A percentile compares a stretch with the other conserved stretches of the same genome.
Conservation (phyloP, 2,329 filamentous ascomycete species). For the Colletotrichum salicis region DNA sequence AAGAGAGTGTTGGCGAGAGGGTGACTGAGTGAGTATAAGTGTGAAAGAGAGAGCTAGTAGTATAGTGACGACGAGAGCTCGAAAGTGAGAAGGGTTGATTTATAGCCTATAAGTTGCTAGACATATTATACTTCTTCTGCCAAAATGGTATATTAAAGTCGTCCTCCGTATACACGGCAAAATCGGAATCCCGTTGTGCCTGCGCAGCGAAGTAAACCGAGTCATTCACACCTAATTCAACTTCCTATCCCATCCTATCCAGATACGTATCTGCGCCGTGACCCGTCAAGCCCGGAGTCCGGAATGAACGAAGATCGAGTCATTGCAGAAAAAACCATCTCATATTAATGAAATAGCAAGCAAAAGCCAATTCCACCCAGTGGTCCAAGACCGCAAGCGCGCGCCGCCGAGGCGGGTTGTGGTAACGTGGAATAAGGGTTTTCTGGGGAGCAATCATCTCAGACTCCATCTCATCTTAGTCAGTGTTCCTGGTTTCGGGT, state of each 20-base stretch:
- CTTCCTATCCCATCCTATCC: background rate
- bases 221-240: background rate
- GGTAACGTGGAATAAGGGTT: no score
- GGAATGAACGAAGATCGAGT: no score
- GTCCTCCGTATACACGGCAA: background rate
- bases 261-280: background rate
- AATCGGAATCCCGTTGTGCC: background rate
- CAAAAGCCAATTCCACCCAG: no score
- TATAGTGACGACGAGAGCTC: background rate
- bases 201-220: background rate
- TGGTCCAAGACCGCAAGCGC: no score
- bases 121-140: background rate
- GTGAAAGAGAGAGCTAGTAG: background rate
- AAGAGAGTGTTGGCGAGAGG: background rate
- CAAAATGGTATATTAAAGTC: background rate
- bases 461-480: no score
- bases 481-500: no score
- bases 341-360: no score
- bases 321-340: no score
- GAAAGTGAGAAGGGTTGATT: background rate
- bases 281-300: no score
- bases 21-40: background rate
- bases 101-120: background rate
- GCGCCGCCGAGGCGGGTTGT: no score
- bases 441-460: no score